These are phyloP conservation scores for Pleurotus sapidus DNA, from an alignment of 768 basidiomycete species.

Conservation along the genomic window DNA sequence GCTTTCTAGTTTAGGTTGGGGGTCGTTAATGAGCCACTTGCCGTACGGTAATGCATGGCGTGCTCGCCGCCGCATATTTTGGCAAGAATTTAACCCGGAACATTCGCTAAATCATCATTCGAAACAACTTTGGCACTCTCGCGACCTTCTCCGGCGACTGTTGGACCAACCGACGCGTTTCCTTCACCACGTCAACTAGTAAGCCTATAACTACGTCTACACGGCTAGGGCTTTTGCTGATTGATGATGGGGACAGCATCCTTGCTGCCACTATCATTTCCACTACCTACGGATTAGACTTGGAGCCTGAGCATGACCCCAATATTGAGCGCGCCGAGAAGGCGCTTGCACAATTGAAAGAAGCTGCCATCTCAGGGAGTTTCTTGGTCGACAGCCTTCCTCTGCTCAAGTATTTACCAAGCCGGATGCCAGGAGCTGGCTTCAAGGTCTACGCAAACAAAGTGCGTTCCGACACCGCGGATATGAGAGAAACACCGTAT, in stretches of 20 bases:
- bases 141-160: conserved; percentile 21
- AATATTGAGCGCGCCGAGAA: conserved; percentile 27
- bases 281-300: conserved; percentile 37
- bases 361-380: conserved; percentile 31
- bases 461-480: conserved; percentile 26
- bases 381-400: conserved; percentile 39
- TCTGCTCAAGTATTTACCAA: conserved; percentile 8
- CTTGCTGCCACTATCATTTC: conserved; percentile 31
- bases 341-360: conserved; percentile 16
- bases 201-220: too few species aligned
- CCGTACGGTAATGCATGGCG: conserved; percentile 11
- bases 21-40: conserved; percentile 22
- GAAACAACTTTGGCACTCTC: conserved; percentile 19
- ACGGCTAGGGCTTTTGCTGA: too few species aligned
- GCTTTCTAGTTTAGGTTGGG: conserved; percentile 23
- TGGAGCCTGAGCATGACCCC: conserved; percentile 30
- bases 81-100: conserved; percentile 34
- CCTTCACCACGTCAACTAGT: conserved; percentile 26
- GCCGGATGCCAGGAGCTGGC: conserved; percentile 37
- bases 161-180: conserved; percentile 24
- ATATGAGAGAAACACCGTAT: conserved; percentile 24
- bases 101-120: conserved; percentile 20
- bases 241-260: too few species aligned
- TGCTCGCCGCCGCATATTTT: conserved; percentile 29
- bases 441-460: conserved; percentile 21